Conservation (phyloP, 257 asterid species). For the Solanum sitiens region DNA sequence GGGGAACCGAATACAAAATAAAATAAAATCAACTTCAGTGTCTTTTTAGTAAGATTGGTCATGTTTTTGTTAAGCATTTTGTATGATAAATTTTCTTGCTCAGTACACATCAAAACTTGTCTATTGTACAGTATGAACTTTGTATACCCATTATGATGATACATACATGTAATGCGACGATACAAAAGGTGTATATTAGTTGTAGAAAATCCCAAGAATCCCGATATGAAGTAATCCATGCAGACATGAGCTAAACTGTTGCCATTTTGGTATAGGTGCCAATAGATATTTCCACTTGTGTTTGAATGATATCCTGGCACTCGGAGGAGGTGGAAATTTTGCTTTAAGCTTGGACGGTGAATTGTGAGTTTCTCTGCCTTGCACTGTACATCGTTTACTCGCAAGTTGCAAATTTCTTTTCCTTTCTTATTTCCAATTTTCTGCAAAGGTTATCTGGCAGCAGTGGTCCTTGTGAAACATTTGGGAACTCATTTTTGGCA, state of each 20-base stretch:
- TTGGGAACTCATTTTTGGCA: constrained; percentile 82
- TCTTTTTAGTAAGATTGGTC: background rate
- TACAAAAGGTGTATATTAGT: background rate
- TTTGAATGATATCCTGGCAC: constrained; percentile 75
- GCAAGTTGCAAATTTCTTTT: background rate
- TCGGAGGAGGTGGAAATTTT: constrained; percentile 89
- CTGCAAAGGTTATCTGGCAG: constrained; percentile 61
- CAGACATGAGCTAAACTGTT: background rate
- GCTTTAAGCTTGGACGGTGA: constrained; percentile 82
- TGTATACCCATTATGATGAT: background rate
- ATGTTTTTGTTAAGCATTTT: background rate
- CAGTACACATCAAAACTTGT: background rate
- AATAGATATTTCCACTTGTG: constrained; percentile 85
- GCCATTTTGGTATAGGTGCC: constrained; percentile 40
- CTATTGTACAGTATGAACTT: background rate
- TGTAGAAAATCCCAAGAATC: background rate
- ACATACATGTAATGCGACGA: background rate
- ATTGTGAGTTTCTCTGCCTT: constrained; percentile 44
- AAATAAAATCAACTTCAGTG: background rate
- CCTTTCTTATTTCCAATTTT: background rate
- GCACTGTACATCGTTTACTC: background rate
- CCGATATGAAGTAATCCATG: background rate
- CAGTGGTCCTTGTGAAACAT: constrained; percentile 93
- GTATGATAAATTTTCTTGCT: background rate
- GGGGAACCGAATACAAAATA: background rate